A percentile compares a stretch with the other conserved stretches of the same genome.
These are phyloP conservation scores for Circinella umbellata DNA, from an alignment of 371 early-diverging fungal species.

Conservation along the genomic window DNA sequence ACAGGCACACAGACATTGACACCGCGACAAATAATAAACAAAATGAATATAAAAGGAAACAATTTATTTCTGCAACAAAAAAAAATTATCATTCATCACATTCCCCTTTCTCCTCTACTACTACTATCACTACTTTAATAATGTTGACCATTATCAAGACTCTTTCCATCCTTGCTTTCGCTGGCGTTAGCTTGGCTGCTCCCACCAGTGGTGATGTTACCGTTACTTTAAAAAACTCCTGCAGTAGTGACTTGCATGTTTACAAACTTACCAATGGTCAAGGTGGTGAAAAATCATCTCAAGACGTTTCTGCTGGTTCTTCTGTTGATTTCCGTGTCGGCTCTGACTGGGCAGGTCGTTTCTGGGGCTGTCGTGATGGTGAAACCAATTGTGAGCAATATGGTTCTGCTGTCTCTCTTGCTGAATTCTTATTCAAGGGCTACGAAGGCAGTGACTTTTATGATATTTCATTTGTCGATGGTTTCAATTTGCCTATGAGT, in stretches of 20 bases:
- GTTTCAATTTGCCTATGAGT: conserved; percentile 44
- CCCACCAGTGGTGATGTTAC: conserved; percentile 29
- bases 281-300: conserved; percentile 3
- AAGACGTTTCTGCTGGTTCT: conserved; percentile 21
- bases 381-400: conserved; percentile 29
- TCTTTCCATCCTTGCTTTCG: conserved; percentile 17
- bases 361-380: conserved; percentile 42
- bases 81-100: no score
- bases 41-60: no score
- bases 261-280: conserved; percentile 40
- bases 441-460: conserved; percentile 31
- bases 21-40: no score
- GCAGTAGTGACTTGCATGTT: conserved; percentile 29
- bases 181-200: conserved; percentile 33
- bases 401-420: conserved; percentile 37
- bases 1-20: no score
- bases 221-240: conserved; percentile 47
- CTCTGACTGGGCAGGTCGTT: conserved; percentile 41
- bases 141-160: conserved; percentile 28
- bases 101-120: no score
- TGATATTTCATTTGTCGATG: conserved; percentile 49
- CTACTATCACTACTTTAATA: not conserved
- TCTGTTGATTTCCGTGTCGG: conserved; percentile 24
- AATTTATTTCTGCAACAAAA: no score
- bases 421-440: conserved; percentile 42